Evolutionary conservation across 2,329 filamentous ascomycete species (phyloP).

Genomic region (Trichophyton benhamiae): DNA sequence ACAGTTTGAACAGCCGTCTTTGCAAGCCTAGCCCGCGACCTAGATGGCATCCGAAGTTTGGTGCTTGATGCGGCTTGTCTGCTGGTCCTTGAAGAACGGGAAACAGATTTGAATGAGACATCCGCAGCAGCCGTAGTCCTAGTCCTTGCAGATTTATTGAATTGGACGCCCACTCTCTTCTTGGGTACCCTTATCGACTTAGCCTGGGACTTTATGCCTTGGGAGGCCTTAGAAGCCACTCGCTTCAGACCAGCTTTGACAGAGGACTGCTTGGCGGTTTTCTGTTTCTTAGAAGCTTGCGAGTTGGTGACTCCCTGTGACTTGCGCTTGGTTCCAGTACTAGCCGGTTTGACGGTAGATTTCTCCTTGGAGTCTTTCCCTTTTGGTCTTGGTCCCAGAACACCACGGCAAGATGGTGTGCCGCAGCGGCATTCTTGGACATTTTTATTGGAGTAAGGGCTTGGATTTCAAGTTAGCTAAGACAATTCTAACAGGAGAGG

Average conservation of each 20-base stretch:
- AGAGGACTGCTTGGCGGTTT: constrained; percentile 15
- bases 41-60: constrained; percentile 9
- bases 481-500: background rate
- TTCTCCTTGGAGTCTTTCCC: constrained; percentile 28
- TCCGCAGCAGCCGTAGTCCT: background rate
- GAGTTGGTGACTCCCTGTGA: constrained; percentile 16
- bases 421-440: constrained; percentile 54
- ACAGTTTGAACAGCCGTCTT: background rate
- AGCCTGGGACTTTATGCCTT: background rate
- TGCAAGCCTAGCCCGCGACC: background rate
- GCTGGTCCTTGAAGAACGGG: background rate
- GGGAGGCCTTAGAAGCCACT: constrained; percentile 17
- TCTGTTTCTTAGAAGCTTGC: constrained; percentile 22
- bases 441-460: constrained; percentile 48
- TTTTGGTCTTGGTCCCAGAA: constrained; percentile 46
- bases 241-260: constrained; percentile 26
- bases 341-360: background rate
- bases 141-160: background rate
- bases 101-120: background rate
- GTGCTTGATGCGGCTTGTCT: background rate
- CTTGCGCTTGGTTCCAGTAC: constrained; percentile 26
- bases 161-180: constrained; percentile 2
- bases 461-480: constrained; percentile 14
- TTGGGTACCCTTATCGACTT: background rate
- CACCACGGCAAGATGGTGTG: constrained; percentile 47